Base-by-base conservation (phyloP, 2,329 filamentous ascomycete species). In the Dissoconium aciculare region DNA sequence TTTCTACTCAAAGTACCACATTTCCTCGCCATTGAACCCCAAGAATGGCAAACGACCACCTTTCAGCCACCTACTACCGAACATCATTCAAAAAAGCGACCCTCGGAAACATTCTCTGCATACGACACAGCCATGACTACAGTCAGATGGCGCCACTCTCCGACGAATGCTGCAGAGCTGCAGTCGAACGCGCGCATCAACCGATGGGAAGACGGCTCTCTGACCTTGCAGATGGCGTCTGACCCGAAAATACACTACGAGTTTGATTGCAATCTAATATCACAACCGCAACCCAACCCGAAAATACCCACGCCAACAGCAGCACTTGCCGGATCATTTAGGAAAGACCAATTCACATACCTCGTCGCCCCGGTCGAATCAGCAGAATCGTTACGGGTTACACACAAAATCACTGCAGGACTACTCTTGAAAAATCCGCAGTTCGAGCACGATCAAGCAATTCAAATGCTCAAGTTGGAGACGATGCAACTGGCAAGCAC, bases 131-230 rank as follows among this genome's bases (percentile, higher is more conserved):
- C 78, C 17, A 67, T 73, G 46, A 70, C 72, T 21, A 74, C 77
- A 2, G 65, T 80, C 28, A 73, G 79, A 37, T 81, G 75, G 56
- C 71, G 76, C 32, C 71, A 67, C 46, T 74, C 81, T 35, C 63
- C 72, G 6, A 65, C 64, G n/a, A 58, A 74, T 33, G 76, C 71
- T 1, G 66, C 68, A 28, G 60, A 72, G 38, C 62, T 84, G 9
- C 71, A 78, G 49, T 84, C 78, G 48, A 87, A 87, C 50, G 70
- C 80, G 2, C 69, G 75, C 39, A 59, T 87, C 16, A 71, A 81
- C 48, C 69, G 70, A 43, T 87, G 80, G 80, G 82, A 74, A 38
- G 80, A 87, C 47, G 80, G 80, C 15, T 82, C 76, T 3, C 60
- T 81, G 11, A 84, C 78, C 8, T 60, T 87, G 14, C 71, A 77